Base-by-base conservation (phyloP, 331 rosid genomes). In the Quercus phellos region DNA sequence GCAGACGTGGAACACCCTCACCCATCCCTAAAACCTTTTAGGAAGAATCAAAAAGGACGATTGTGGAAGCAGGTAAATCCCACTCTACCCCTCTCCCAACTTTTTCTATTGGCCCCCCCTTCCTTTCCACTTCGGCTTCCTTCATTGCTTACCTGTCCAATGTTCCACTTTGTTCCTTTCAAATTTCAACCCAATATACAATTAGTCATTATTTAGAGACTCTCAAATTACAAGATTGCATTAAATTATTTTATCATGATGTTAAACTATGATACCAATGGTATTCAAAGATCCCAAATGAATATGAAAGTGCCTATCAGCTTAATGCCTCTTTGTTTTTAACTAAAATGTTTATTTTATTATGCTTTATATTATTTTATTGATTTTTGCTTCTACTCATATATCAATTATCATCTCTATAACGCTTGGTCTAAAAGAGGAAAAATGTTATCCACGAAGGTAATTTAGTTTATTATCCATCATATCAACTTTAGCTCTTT, bases 1-100 rank as follows among this genome's bases (percentile, higher is more conserved):
- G 75, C 4, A 35, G 63, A 86, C 90, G 90, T 88, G 94, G 92
- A 90, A 77, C 46, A 22, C 13, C 70, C 58, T 60, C 24, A 73
- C 77, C 89, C 92, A 79, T 74, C 75, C 21, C 13, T 54, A 1
- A 68, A 73, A 11, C 78, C 73, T 72, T 79, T 72, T 34, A 60
- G 38, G 54, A 55, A 76, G 85, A 85, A 87, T 85, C 53, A 68
- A 77, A 75, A 79, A 77, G 66, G 76, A 80, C 74, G 81, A 87
- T 82, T 80, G 73, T 81, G 80, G 81, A 81, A 79, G 85, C 80
- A 77, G 78, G 76, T 77, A 79, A 68, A 59, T 30, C 76, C 87
- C 84, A 75, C 82, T 64, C 50, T 4, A 51, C 5, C 27, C 18
- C 72, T 22, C 27, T 38, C 22, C 9, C 3, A 59, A 27, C 27